Evolutionary conservation across 2,329 filamentous ascomycete species (phyloP).

Genomic region (Thelonectria rubi): DNA sequence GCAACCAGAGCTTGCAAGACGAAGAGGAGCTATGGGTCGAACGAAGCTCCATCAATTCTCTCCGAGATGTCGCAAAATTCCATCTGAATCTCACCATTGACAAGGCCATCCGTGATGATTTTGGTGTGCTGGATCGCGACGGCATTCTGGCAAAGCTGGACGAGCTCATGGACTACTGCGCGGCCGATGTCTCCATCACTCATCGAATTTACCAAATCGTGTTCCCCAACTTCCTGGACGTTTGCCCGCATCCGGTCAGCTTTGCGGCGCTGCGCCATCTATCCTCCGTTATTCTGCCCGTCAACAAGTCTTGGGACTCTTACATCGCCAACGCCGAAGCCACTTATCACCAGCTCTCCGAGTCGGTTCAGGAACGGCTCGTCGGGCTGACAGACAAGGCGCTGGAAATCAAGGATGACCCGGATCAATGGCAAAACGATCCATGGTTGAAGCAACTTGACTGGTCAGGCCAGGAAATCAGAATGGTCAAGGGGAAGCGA

Average conservation of each 20-base stretch:
- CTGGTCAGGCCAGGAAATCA: slow-evolving; percentile 93
- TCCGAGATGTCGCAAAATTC: slow-evolving; percentile 95
- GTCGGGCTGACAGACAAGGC: slow-evolving; percentile 79
- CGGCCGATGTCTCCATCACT: slow-evolving; percentile 90
- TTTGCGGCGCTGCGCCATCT: slow-evolving; percentile 93
- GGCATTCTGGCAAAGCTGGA: slow-evolving; percentile 78
- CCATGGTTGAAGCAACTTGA: slow-evolving; percentile 94
- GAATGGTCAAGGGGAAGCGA: slow-evolving; percentile 90
- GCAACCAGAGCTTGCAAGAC: slow-evolving; percentile 76
- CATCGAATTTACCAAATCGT: slow-evolving; percentile 95
- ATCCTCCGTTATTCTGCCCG: slow-evolving; percentile 91
- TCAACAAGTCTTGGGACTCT: slow-evolving; percentile 85
- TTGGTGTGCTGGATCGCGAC: slow-evolving; percentile 79
- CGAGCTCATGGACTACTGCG: slow-evolving; percentile 90
- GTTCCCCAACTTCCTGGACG: slow-evolving; percentile 86
- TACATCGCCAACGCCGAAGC: slow-evolving; percentile 87
- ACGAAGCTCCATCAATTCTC: slow-evolving; percentile 91
- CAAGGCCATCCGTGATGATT: slow-evolving; percentile 86
- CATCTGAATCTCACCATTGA: slow-evolving; percentile 92
- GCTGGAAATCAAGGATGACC: slow-evolving; percentile 74
- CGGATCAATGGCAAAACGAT: slow-evolving; percentile 77
- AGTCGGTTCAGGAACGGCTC: slow-evolving; percentile 81
- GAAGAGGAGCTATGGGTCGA: slow-evolving; percentile 97
- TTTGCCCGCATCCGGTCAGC: slow-evolving; percentile 95
- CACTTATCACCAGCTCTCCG: slow-evolving; percentile 80